phyloP scores from a whole-genome alignment of 805 yeast species.

The Starmerella bacillaris region DNA sequence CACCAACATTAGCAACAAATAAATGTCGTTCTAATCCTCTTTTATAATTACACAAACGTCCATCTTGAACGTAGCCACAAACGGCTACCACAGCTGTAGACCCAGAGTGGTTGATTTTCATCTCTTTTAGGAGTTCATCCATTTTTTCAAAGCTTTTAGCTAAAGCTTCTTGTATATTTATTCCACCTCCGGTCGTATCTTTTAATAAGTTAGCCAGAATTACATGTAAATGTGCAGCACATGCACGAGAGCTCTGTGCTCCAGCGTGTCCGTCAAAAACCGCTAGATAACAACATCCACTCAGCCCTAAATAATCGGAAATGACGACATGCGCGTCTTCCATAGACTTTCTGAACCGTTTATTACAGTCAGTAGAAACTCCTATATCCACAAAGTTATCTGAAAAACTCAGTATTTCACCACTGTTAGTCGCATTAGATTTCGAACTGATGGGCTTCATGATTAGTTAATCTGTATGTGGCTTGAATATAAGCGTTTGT shows the following conservation, averaged over 20 bases:
- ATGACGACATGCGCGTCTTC: slow-evolving; percentile 91
- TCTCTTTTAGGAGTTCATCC: slow-evolving; percentile 46
- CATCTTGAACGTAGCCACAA: slow-evolving; percentile 51
- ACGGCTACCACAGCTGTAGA: slow-evolving; percentile 93
- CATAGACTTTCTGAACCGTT: slow-evolving; percentile 70
- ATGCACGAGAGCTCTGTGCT: slow-evolving; percentile 79
- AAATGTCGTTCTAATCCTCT: not conserved
- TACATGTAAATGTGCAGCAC: slow-evolving; percentile 69
- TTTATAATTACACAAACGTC: not conserved
- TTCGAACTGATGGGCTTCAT: too few species aligned
- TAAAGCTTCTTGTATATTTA: slow-evolving; percentile 49
- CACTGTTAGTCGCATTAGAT: too few species aligned
- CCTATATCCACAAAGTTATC: too few species aligned
- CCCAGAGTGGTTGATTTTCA: slow-evolving; percentile 60
- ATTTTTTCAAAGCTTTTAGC: slow-evolving; percentile 56
- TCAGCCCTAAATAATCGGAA: slow-evolving; percentile 67
- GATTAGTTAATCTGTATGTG: too few species aligned
- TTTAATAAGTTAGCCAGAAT: slow-evolving; percentile 26
- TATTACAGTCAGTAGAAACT: slow-evolving; percentile 76
- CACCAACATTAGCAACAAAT: slow-evolving; percentile 10
- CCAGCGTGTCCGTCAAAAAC: slow-evolving; percentile 98
- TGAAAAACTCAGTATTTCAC: too few species aligned
- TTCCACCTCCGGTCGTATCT: slow-evolving; percentile 11
- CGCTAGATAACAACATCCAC: slow-evolving; percentile 88
- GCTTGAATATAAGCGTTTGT: too few species aligned